Conservation (phyloP, 768 basidiomycete genomes). For the Naganishia onofrii region DNA sequence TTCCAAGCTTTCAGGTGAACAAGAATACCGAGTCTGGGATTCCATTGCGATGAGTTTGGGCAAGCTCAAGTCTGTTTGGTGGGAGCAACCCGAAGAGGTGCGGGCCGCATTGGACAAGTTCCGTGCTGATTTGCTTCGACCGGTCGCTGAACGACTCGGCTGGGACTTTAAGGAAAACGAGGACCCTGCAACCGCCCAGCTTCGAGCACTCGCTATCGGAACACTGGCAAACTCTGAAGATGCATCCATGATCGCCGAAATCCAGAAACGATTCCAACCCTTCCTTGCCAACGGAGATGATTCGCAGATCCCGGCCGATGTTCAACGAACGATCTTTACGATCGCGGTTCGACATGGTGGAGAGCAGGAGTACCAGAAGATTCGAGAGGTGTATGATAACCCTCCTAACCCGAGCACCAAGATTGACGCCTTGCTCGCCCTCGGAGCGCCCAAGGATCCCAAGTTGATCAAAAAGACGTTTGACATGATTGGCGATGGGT, state of each 20-base stretch:
- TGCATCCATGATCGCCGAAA: slow-evolving; percentile 63
- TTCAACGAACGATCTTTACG: slow-evolving; percentile 58
- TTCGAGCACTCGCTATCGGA: slow-evolving; percentile 71
- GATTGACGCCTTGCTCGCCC: slow-evolving; percentile 61
- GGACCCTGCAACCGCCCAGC: slow-evolving; percentile 63
- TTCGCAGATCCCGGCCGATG: slow-evolving; percentile 74
- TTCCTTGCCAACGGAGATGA: slow-evolving; percentile 72
- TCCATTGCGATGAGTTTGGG: slow-evolving; percentile 63
- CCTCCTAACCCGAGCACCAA: slow-evolving; percentile 71
- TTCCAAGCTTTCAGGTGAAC: slow-evolving; percentile 65
- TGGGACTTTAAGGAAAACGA: slow-evolving; percentile 71
- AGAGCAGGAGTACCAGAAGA: slow-evolving; percentile 67
- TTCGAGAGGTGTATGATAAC: slow-evolving; percentile 66
- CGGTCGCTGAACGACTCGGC: slow-evolving; percentile 73
- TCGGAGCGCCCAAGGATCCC: slow-evolving; percentile 63
- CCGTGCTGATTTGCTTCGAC: slow-evolving; percentile 58
- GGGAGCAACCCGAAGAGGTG: slow-evolving; percentile 66
- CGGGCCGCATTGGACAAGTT: slow-evolving; percentile 55
- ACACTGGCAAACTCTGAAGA: slow-evolving; percentile 49
- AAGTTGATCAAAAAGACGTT: slow-evolving; percentile 65
- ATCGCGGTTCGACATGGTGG: slow-evolving; percentile 70
- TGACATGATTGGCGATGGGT: slow-evolving; percentile 58
- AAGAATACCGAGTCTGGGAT: slow-evolving; percentile 81
- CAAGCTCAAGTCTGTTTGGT: slow-evolving; percentile 68
- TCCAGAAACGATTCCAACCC: slow-evolving; percentile 67